Evolutionary conservation across 768 basidiomycete genomes (phyloP).

Genomic region (Pleurotus eryngii): DNA sequence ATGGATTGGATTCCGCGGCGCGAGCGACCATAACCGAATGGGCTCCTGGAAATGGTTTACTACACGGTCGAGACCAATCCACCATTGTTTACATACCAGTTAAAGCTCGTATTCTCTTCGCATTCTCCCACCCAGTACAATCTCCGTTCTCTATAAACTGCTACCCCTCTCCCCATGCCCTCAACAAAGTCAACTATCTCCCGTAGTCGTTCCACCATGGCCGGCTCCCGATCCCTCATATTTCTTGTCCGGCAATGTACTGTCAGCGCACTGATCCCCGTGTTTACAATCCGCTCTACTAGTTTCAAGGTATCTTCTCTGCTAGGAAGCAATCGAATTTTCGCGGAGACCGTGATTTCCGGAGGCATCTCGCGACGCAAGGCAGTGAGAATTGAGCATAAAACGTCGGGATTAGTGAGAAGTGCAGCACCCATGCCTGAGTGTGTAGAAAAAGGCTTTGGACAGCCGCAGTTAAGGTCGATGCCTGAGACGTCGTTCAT

Average conservation of each 20-base stretch:
- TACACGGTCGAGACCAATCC: too few species aligned
- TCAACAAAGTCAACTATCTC: conserved; percentile 88
- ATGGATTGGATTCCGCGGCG: conserved; percentile 89
- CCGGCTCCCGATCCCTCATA: conserved; percentile 83
- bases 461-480: conserved; percentile 97
- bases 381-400: conserved; percentile 84
- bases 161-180: conserved; percentile 69
- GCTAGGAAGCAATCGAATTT: conserved; percentile 84
- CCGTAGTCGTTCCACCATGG: conserved; percentile 70
- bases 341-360: conserved; percentile 87
- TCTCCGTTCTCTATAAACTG: conserved; percentile 93
- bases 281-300: conserved; percentile 83
- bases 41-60: conserved; percentile 45
- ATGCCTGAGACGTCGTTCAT: conserved; percentile 88
- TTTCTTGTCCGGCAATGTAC: conserved; percentile 93
- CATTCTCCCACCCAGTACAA: conserved; percentile 76
- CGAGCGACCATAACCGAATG: conserved; percentile 96
- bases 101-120: conserved; percentile 63
- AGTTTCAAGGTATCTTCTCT: conserved; percentile 88
- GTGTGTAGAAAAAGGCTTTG: conserved; percentile 92
- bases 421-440: conserved; percentile 97
- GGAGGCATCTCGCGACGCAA: conserved; percentile 70
- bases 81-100: conserved; percentile 53
- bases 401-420: conserved; percentile 84
- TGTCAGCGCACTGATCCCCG: conserved; percentile 86